Base-by-base conservation (phyloP, 1,139 yeast species). In the Geotrichum fermentans region DNA sequence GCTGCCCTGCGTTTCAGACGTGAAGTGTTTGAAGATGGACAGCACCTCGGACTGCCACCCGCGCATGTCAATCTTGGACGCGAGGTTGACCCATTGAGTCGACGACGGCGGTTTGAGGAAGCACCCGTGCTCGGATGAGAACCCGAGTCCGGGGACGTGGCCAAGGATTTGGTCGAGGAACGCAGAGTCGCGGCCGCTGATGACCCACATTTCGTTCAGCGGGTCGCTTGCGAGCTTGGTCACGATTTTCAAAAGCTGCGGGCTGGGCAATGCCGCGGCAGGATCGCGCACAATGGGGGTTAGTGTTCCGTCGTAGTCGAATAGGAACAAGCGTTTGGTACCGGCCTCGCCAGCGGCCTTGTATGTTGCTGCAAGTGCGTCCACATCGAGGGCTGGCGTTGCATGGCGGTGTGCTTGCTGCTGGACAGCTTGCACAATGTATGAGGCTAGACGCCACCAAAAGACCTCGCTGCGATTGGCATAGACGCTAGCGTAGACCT, bases 61-160 rank as follows among this genome's bases (percentile, higher is more conserved):
- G 24, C 90, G 75, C 96, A 92, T 89, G 68, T 92, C 97, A 57
- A 82, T 74, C 36, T 80, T 71, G 47, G 80, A 90, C 2, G 96
- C 84, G 54, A 94, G 74, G 62, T 92, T 92, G 38, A 79, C 76
- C 99, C 99, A 94, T 22, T 75, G 70, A 7, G 66, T 62, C 6
- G 61, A 55, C 3, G 81, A 80, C 13, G 83, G 75, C 56, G 79
- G 83, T 61, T 84, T 84, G 77, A 92, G 77, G 61, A 92, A 94
- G 62, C 97, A 90, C 8, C 99, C 99, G 66, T 94, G 99, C 65
- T 94, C 99, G 0, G 98, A 97, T 52, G 94, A 82, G 51, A 94
- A 73, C 1, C 97, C 97, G 34, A 92, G 71, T 17, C 73, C 24
- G 69, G 55, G 77, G 75, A 41, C 77, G 61, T 16, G 52, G n/a